Evolutionary conservation across 2,329 filamentous ascomycete genomes (phyloP).

Genomic region (Fusarium stilboides): DNA sequence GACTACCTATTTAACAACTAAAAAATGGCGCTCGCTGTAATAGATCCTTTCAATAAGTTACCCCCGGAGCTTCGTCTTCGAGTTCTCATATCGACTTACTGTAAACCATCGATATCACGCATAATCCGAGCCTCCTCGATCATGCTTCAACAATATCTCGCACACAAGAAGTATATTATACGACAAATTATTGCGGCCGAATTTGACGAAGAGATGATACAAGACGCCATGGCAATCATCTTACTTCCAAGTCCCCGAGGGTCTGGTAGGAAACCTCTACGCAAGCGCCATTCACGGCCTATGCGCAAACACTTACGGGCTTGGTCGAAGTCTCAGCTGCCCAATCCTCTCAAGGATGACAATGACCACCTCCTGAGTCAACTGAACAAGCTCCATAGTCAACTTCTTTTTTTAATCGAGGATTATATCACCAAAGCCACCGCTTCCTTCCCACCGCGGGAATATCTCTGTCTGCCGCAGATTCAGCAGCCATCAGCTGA

Average conservation of each 20-base stretch:
- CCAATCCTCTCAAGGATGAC: slow-evolving; percentile 3
- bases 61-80: slow-evolving; percentile 17
- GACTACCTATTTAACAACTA: background rate
- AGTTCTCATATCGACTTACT: slow-evolving; percentile 4
- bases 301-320: background rate
- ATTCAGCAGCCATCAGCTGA: background rate
- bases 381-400: slow-evolving; percentile 3
- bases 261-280: background rate
- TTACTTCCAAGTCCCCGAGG: background rate
- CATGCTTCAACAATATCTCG: slow-evolving; percentile 25
- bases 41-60: slow-evolving; percentile 24
- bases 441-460: slow-evolving; percentile 14
- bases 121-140: slow-evolving; percentile 19
- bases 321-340: slow-evolving; percentile 22
- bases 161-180: slow-evolving; percentile 11
- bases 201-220: slow-evolving; percentile 23
- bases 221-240: slow-evolving; percentile 33
- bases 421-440: slow-evolving; percentile 41
- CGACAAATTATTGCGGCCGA: slow-evolving; percentile 11
- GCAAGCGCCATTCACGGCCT: background rate
- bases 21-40: background rate
- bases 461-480: slow-evolving; percentile 28
- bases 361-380: background rate
- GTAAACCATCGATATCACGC: background rate
- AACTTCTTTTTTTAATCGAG: slow-evolving; percentile 24